Evolutionary conservation across 805 yeast species (phyloP).

Genomic region (Yamadazyma laniorum): DNA sequence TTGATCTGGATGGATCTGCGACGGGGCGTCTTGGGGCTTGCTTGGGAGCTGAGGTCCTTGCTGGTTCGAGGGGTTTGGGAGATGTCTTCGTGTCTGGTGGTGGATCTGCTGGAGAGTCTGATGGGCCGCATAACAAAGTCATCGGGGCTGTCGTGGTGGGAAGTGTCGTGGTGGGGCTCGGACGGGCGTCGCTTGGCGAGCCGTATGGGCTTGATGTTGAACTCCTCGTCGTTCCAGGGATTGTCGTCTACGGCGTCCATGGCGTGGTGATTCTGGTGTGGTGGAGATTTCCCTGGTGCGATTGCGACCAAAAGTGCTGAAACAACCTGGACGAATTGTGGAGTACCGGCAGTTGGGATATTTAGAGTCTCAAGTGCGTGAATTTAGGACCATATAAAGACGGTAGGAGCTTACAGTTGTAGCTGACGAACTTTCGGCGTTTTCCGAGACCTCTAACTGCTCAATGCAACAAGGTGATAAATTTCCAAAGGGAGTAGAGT

Average conservation of each 20-base stretch:
- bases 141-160: conserved; percentile 5
- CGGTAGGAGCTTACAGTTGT: too few species aligned
- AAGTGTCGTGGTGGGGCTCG: background rate
- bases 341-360: too few species aligned
- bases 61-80: background rate
- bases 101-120: conserved; percentile 8
- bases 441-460: too few species aligned
- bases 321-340: too few species aligned
- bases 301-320: too few species aligned
- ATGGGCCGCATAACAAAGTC: conserved; percentile 15
- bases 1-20: conserved; percentile 33
- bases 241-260: conserved; percentile 7
- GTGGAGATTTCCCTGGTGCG: too few species aligned
- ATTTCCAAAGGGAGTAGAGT: conserved; percentile 35
- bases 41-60: conserved; percentile 1
- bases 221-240: conserved; percentile 15
- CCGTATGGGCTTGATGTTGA: conserved; percentile 26
- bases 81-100: background rate
- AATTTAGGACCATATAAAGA: too few species aligned
- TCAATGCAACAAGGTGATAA: conserved; percentile 27
- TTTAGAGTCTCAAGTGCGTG: too few species aligned
- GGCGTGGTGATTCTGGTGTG: too few species aligned
- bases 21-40: conserved; percentile 13
- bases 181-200: conserved; percentile 23
- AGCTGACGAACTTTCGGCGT: too few species aligned